Percentiles rank a stretch among this genome's conserved stretches.
Conservation (phyloP, 2,329 filamentous ascomycete species). For the Aspergillus persii region DNA sequence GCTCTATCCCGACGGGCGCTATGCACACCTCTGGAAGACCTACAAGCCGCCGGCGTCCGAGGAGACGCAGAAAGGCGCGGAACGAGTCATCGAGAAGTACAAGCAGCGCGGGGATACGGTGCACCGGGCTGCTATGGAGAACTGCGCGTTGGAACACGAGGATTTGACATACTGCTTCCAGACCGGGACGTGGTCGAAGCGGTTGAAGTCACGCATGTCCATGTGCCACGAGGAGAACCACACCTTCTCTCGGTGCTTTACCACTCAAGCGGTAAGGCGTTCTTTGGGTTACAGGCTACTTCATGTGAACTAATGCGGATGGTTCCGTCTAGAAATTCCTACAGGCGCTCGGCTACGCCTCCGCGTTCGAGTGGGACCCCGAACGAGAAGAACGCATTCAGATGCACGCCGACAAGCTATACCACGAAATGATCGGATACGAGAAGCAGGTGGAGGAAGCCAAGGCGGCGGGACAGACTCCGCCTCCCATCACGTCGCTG, state of each 20-base stretch:
- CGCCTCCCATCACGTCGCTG: slow-evolving; percentile 44
- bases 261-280: slow-evolving; percentile 70
- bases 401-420: slow-evolving; percentile 91
- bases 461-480: slow-evolving; percentile 40
- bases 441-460: slow-evolving; percentile 69
- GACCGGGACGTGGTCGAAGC: slow-evolving; percentile 64
- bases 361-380: slow-evolving; percentile 61
- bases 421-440: slow-evolving; percentile 80
- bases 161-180: slow-evolving; percentile 80
- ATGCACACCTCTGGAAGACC: slow-evolving; percentile 88
- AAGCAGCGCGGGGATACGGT: slow-evolving; percentile 78
- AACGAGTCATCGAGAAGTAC: slow-evolving; percentile 77
- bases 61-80: slow-evolving; percentile 73
- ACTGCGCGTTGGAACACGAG: slow-evolving; percentile 84
- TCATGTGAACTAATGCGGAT: background rate
- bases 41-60: slow-evolving; percentile 74
- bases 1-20: slow-evolving; percentile 67
- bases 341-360: slow-evolving; percentile 83
- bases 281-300: background rate
- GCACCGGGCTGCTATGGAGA: slow-evolving; percentile 81
- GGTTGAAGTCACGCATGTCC: slow-evolving; percentile 56
- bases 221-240: slow-evolving; percentile 78
- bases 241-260: slow-evolving; percentile 82
- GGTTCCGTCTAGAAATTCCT: slow-evolving; percentile 67
- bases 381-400: slow-evolving; percentile 84